These are phyloP conservation scores for Wilhelminamyces savonicus DNA, from an alignment of 805 yeast genomes.

Conservation along the genomic window DNA sequence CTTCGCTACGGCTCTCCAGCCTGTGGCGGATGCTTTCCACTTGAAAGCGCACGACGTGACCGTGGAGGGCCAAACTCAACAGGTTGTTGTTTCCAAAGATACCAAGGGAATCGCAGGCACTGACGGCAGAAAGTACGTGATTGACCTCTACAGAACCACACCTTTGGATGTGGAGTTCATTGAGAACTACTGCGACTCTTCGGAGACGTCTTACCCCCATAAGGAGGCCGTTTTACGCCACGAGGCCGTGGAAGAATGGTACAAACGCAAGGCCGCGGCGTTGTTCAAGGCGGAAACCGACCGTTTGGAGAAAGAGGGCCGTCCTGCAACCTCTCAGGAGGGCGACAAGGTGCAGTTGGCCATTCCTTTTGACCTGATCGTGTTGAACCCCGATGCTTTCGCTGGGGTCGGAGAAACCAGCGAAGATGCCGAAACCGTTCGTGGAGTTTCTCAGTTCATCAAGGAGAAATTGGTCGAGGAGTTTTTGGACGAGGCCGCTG, in stretches of 20 bases:
- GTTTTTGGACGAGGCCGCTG: slow-evolving; percentile 49
- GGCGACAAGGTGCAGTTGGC: slow-evolving; percentile 44
- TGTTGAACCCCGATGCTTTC: slow-evolving; percentile 78
- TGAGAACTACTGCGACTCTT: slow-evolving; percentile 44
- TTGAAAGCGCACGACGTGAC: slow-evolving; percentile 62
- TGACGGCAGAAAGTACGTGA: slow-evolving; percentile 77
- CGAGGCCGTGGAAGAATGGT: slow-evolving; percentile 91
- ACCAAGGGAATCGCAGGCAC: slow-evolving; percentile 82
- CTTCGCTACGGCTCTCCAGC: slow-evolving; percentile 50
- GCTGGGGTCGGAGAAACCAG: slow-evolving; percentile 33
- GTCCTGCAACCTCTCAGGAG: slow-evolving; percentile 21
- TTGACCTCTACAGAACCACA: slow-evolving; percentile 78
- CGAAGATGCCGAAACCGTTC: slow-evolving; percentile 58
- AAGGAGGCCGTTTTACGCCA: slow-evolving; percentile 71
- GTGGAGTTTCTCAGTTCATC: slow-evolving; percentile 64
- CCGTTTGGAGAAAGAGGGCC: slow-evolving; percentile 29
- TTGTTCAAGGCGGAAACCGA: slow-evolving; percentile 47
- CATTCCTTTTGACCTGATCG: slow-evolving; percentile 46
- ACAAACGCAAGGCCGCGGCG: slow-evolving; percentile 59
- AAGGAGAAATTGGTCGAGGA: slow-evolving; percentile 53
- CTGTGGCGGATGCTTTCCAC: slow-evolving; percentile 71
- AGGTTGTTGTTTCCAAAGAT: slow-evolving; percentile 64
- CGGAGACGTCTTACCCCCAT: slow-evolving; percentile 66
- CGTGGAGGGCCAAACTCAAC: slow-evolving; percentile 37
- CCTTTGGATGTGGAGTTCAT: slow-evolving; percentile 80